Percentiles rank a stretch among this genome's conserved stretches.
These are phyloP conservation scores for Plenodomus biglobosus DNA, from an alignment of 2,329 filamentous ascomycete genomes.

Conservation along the genomic window DNA sequence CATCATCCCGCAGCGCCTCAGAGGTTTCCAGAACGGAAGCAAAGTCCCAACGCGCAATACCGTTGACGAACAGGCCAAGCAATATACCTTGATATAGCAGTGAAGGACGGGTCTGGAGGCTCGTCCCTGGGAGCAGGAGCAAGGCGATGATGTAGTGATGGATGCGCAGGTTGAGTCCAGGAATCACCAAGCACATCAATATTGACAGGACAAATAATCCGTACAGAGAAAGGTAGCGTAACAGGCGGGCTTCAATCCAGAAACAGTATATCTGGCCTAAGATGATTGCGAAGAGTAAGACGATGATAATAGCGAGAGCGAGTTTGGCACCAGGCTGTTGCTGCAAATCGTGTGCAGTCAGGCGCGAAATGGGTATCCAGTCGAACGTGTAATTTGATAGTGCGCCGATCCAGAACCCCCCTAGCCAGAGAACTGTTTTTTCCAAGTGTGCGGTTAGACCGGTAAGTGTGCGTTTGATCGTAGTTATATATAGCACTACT, in stretches of 20 bases:
- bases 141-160: conserved; percentile 64
- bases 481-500: conserved; percentile 81
- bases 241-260: conserved; percentile 77
- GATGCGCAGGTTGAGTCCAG: conserved; percentile 77
- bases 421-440: conserved; percentile 86
- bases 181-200: conserved; percentile 68
- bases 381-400: conserved; percentile 93
- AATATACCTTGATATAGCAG: conserved; percentile 41
- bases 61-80: conserved; percentile 42
- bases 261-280: conserved; percentile 82
- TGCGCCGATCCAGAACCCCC: conserved; percentile 84
- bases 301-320: conserved; percentile 75
- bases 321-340: conserved; percentile 86
- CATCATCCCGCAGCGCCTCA: conserved; percentile 62
- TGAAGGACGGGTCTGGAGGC: conserved; percentile 39
- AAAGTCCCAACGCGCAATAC: conserved; percentile 43
- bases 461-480: conserved; percentile 70
- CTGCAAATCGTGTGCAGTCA: conserved; percentile 82
- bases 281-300: conserved; percentile 67
- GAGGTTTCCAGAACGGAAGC: conserved; percentile 76
- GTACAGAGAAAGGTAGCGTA: conserved; percentile 77
- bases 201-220: conserved; percentile 66
- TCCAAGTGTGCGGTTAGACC: conserved; percentile 80
- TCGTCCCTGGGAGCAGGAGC: conserved; percentile 40
- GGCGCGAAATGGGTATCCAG: conserved; percentile 85